Conservation (phyloP, 2,329 filamentous ascomycete genomes). For the Neofusicoccum sp. region DNA sequence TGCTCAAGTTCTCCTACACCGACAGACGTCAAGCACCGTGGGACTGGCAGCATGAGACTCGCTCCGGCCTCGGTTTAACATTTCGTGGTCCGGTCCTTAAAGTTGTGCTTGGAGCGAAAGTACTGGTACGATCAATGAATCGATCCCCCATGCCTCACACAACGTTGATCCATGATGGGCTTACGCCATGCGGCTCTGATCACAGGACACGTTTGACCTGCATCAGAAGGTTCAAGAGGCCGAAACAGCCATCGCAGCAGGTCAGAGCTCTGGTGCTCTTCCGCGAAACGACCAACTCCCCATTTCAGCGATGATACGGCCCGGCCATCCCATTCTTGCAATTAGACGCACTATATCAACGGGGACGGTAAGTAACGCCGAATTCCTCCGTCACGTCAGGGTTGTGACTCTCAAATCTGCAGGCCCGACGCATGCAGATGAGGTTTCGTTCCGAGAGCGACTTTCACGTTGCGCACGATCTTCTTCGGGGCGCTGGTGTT, state of each 20-base stretch:
- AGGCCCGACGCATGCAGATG: constrained; percentile 50
- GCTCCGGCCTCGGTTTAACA: constrained; percentile 31
- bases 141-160: no score
- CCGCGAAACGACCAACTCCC: constrained; percentile 45
- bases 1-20: constrained; percentile 30
- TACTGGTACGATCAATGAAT: constrained; percentile 22
- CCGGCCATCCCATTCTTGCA: constrained; percentile 38
- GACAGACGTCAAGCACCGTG: constrained; percentile 29
- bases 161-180: background rate
- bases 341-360: constrained; percentile 43
- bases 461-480: constrained; percentile 35
- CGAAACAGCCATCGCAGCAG: constrained; percentile 25
- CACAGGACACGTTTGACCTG: constrained; percentile 35
- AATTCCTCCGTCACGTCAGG: background rate
- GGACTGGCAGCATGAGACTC: constrained; percentile 10
- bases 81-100: constrained; percentile 25
- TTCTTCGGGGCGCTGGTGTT: background rate
- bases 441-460: constrained; percentile 44
- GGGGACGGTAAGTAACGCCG: constrained; percentile 33
- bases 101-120: constrained; percentile 1
- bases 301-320: constrained; percentile 46
- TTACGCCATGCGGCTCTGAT: background rate
- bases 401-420: background rate
- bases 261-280: constrained; percentile 28
- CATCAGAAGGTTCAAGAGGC: constrained; percentile 30